These are phyloP conservation scores for Mycosphaerella sp. DNA, from an alignment of 2,329 filamentous ascomycete genomes.

Conservation along the genomic window DNA sequence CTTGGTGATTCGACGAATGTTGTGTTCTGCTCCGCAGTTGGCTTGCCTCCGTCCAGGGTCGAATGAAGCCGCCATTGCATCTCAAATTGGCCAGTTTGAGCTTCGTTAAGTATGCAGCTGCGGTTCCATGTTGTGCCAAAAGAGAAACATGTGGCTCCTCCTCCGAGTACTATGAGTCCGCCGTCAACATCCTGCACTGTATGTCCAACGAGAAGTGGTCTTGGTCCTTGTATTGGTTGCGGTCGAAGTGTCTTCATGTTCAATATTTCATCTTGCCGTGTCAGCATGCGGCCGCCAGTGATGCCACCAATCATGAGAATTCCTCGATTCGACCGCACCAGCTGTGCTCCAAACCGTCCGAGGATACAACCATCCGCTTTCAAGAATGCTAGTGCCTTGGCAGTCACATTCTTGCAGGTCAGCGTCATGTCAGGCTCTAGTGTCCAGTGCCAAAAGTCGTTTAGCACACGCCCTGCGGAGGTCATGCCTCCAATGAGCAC, in stretches of 20 bases:
- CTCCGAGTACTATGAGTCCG: conserved; percentile 61
- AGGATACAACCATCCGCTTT: conserved; percentile 28
- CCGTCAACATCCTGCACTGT: conserved; percentile 47
- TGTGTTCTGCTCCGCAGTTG: conserved; percentile 15
- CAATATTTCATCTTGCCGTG: conserved; percentile 50
- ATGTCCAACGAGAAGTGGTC: conserved; percentile 67
- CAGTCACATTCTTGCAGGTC: conserved; percentile 25
- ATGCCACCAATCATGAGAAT: conserved; percentile 52
- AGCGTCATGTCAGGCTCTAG: conserved; percentile 37
- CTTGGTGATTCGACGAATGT: conserved; percentile 12
- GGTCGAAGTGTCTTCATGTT: conserved; percentile 30
- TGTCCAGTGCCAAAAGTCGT: conserved; percentile 61
- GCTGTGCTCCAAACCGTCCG: conserved; percentile 48
- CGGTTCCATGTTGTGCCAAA: conserved; percentile 83
- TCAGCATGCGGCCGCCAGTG: conserved; percentile 39
- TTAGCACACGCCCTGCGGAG: conserved; percentile 55
- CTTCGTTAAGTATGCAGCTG: conserved; percentile 39
- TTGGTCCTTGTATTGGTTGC: conserved; percentile 35
- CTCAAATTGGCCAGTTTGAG: conserved; percentile 21
- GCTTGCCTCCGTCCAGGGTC: conserved; percentile 22
- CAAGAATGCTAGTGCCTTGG: conserved; percentile 24
- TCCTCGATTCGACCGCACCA: conserved; percentile 42
- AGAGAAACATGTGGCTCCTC: conserved; percentile 82
- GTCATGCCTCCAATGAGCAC: conserved; percentile 67
- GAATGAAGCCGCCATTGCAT: conserved; percentile 28